A percentile compares a stretch with the other conserved stretches of the same genome.
Evolutionary conservation across 768 basidiomycete genomes (phyloP).

Genomic region (Neoboletus brunneissimus): DNA sequence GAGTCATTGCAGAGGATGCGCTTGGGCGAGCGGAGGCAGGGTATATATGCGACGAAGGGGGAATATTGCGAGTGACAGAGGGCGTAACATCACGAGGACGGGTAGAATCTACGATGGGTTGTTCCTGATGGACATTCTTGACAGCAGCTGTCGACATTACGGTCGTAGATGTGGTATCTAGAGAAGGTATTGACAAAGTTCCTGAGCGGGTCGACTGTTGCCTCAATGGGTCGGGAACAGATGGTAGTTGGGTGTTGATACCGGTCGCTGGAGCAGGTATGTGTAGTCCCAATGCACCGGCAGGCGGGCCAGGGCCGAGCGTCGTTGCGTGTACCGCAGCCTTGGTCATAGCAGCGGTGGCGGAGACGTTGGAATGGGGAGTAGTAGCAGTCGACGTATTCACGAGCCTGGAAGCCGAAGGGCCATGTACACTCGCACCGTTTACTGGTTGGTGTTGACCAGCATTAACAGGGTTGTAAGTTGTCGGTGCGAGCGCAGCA

Average conservation of each 20-base stretch:
- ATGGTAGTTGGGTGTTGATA: constrained; percentile 8
- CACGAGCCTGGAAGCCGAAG: constrained; percentile 9
- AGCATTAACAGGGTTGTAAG: background rate
- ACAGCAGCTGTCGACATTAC: constrained; percentile 10
- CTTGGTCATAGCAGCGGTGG: constrained; percentile 9
- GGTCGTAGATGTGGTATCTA: constrained; percentile 11
- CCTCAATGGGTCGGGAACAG: constrained; percentile 16
- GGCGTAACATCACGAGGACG: constrained; percentile 22
- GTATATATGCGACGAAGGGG: constrained; percentile 23
- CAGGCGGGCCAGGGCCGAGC: constrained; percentile 1
- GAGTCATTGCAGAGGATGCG: constrained; percentile 17
- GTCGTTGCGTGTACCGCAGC: background rate
- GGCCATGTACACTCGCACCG: constrained; percentile 2
- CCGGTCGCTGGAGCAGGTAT: constrained; percentile 1
- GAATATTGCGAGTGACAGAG: constrained; percentile 17
- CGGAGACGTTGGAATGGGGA: constrained; percentile 1
- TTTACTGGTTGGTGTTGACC: constrained; percentile 13
- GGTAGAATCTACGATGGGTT: constrained; percentile 17
- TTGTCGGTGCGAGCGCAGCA: constrained; percentile 5
- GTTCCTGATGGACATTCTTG: constrained; percentile 24
- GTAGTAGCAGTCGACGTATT: constrained; percentile 2
- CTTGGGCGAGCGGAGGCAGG: constrained; percentile 22
- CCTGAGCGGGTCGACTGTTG: constrained; percentile 22
- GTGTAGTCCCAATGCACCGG: constrained; percentile 10
- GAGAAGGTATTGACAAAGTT: constrained; percentile 11